These are phyloP conservation scores for Puccinia sorghi DNA, from an alignment of 1,284 basidiomycete species.

Conservation along the genomic window DNA sequence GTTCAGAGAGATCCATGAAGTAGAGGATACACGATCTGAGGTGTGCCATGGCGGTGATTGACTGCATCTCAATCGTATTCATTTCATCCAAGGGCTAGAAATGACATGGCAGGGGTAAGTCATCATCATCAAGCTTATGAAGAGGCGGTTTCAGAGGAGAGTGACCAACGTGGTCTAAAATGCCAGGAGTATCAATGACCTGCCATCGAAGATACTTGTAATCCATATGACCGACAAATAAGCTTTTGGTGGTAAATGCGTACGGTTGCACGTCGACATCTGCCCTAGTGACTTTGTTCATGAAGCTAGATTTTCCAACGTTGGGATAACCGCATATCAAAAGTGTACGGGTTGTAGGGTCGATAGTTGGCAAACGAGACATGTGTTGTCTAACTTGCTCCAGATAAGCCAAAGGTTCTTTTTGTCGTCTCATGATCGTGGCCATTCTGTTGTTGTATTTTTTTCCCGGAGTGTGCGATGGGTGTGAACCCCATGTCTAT, in stretches of 20 bases:
- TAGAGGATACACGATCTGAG: constrained; percentile 86
- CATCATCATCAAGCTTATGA: background rate
- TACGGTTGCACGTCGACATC: constrained; percentile 98
- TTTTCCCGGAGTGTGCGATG: background rate
- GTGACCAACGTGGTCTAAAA: constrained; percentile 65
- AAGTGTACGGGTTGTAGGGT: constrained; percentile 92
- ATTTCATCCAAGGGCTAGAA: constrained; percentile 88
- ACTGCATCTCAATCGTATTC: constrained; percentile 99
- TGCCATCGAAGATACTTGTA: constrained; percentile 98
- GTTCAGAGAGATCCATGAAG: constrained; percentile 95
- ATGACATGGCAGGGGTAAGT: background rate
- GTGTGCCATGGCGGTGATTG: constrained; percentile 91
- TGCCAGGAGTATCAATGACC: constrained; percentile 68
- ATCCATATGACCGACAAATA: constrained; percentile 94
- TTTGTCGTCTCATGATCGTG: constrained; percentile 93
- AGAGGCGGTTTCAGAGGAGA: constrained; percentile 61
- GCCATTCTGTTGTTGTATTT: constrained; percentile 70
- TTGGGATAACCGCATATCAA: constrained; percentile 96
- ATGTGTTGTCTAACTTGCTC: constrained; percentile 97
- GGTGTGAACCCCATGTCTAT: background rate
- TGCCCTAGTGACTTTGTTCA: constrained; percentile 95
- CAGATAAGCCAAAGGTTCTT: constrained; percentile 91
- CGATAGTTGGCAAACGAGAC: constrained; percentile 90
- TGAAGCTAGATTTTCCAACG: constrained; percentile 94
- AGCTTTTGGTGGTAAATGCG: constrained; percentile 94